Base-by-base conservation (phyloP, 805 yeast species). In the Candida maltosa region DNA sequence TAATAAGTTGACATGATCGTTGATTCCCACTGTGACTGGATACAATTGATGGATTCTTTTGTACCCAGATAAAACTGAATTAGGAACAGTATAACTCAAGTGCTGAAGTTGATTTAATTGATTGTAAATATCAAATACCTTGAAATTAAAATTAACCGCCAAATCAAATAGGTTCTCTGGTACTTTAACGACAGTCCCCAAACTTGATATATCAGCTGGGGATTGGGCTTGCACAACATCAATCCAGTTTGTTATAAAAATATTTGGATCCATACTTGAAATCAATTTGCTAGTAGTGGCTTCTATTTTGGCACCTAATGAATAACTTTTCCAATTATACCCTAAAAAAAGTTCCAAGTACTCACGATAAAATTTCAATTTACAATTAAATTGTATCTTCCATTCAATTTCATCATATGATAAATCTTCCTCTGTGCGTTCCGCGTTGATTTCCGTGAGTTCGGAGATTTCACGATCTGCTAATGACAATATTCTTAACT, bases 11-110 rank as follows among this genome's bases (percentile, higher is more conserved):
- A 31, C 23, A 12, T 34, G 34, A 24, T 34, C 32, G 16, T 26
- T 52, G 6, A 87, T 41, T 7, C 70, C 61, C 4, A 70, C 58
- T 0, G 84, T 81, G 42, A 70, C 69, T 0, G 89, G 87, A 33
- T 78, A 71, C 0, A 83, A 48, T 20, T 66, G 59, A 37, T 73
- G 65, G 2, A 80, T 63, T 20, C 66, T 70, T 29, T 75, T 66
- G 1, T 86, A 66, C 18, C 63, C 67, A 2, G 71, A 48, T 10
- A 62, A 42, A 2, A 83, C 40, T 4, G 65, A 47, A 17, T 73
- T 72, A 0, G 95, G 91, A 0, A 87, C 56, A 6, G 70, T 73
- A 47, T 69, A 75, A 0, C 75, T 79, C 41, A 78, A 53, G 41
- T 67, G 57, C 5, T 62, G 52, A 20, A 84, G 49, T 31, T 71